Base-by-base conservation (phyloP, 495 filamentous ascomycete species). In the Letharia columbiana region DNA sequence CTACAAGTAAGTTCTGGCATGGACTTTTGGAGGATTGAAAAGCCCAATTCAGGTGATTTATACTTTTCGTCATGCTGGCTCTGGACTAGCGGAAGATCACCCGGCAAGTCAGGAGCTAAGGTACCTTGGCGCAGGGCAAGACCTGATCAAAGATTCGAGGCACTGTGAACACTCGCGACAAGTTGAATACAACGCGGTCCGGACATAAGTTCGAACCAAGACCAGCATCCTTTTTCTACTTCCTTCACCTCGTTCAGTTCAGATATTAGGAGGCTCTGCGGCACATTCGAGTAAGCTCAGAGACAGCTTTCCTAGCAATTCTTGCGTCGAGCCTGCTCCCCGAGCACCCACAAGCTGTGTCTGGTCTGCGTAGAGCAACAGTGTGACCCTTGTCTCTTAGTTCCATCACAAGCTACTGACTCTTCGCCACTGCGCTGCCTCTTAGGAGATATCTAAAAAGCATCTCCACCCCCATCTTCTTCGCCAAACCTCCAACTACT, bases 121-220 rank as follows among this genome's bases (percentile, higher is more conserved):
- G 49, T 8, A 37, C 7, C 5, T 57, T 57, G n/a, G 54, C 33
- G 54, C 33, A 57, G 54, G 54, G 54, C 54, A 57, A 57, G 54
- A 57, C 31, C 54, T 39, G 54, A 57, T 57, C 52, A 33, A 18
- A 33, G 52, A 56, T 56, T 56, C 28, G 31, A 35, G 52, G 35
- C 49, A 31, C 2, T 4, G 49, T 56, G 17, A 57, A 57, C 17
- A 35, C 18, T 37, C 54, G 54, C 54, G 54, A 57, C 54, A 33
- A 57, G 54, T 20, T 5, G 7, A 20, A 10, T 10, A 57, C 6
- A 3, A 20, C 54, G 12, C 39, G 31, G 7, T 57, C 13, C 31
- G 13, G 7, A 57, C 20, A 3, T 11, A 20, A 10, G 2, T 2
- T n/a, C 20, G 15, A 15, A 37, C 23, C 54, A 37, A 57, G 5